Conservation (phyloP, 805 yeast genomes). For the Kazachstania martiniae region DNA sequence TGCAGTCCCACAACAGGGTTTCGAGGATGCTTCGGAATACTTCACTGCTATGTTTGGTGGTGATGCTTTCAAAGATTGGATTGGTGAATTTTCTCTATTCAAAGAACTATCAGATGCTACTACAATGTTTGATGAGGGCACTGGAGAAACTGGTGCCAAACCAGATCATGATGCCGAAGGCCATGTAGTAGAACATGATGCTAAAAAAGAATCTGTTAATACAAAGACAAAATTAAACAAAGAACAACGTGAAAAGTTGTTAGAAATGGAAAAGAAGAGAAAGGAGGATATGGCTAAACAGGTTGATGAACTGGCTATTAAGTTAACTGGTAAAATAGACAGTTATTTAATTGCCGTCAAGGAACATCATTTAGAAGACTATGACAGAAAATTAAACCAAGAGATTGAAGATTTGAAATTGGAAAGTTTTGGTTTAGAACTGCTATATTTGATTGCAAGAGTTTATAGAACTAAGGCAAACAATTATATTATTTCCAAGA, state of each 20-base stretch:
- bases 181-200: slow-evolving; percentile 28
- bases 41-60: slow-evolving; percentile 81
- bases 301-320: slow-evolving; percentile 39
- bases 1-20: slow-evolving; percentile 59
- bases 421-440: slow-evolving; percentile 91
- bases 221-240: slow-evolving; percentile 20
- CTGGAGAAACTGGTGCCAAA: slow-evolving; percentile 16
- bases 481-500: slow-evolving; percentile 62
- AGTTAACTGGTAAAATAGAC: slow-evolving; percentile 38
- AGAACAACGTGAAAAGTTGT: slow-evolving; percentile 40
- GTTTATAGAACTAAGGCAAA: slow-evolving; percentile 68
- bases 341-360: slow-evolving; percentile 36
- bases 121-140: slow-evolving; percentile 30
- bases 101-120: slow-evolving; percentile 52
- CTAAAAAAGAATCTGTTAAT: slow-evolving; percentile 20
- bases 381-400: slow-evolving; percentile 38
- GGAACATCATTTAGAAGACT: slow-evolving; percentile 38
- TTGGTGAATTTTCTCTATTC: slow-evolving; percentile 64
- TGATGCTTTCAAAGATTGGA: slow-evolving; percentile 65
- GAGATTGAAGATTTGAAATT: slow-evolving; percentile 77
- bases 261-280: slow-evolving; percentile 43
- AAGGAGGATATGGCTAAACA: slow-evolving; percentile 39
- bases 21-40: slow-evolving; percentile 79
- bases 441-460: slow-evolving; percentile 72
- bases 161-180: slow-evolving; percentile 8